Evolutionary conservation across 2,329 filamentous ascomycete genomes (phyloP).

Genomic region (Ceratocystis cacaofunesta): DNA sequence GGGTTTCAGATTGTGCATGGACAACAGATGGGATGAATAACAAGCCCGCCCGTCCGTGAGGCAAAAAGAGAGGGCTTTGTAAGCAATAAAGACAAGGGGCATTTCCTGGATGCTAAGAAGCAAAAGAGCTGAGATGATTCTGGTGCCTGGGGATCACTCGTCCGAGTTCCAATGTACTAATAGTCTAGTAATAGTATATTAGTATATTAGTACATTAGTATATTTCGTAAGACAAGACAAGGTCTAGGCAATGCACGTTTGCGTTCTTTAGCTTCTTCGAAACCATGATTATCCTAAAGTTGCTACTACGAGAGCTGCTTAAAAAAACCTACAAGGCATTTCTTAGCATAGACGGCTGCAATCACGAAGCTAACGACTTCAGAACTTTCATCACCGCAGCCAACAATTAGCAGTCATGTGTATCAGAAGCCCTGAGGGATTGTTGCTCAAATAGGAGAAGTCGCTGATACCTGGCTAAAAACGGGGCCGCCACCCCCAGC

Average conservation of each 20-base stretch:
- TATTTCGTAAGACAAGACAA: too few relatives aligned
- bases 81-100: too few relatives aligned
- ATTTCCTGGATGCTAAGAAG: background rate
- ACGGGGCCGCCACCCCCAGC: background rate
- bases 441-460: background rate
- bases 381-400: background rate
- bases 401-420: background rate
- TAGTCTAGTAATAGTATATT: background rate
- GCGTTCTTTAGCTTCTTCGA: background rate
- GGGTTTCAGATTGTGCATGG: conserved; percentile 2
- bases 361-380: background rate
- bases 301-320: background rate
- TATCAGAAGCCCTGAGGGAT: background rate
- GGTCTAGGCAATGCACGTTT: background rate
- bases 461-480: background rate
- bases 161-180: background rate
- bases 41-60: background rate
- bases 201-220: too few relatives aligned
- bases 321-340: too few relatives aligned
- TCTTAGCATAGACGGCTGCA: background rate
- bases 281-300: too few relatives aligned
- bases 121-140: background rate
- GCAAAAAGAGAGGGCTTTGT: background rate
- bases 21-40: background rate
- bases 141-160: background rate